Evolutionary conservation across 345 rosid species (phyloP).

Genomic region (Garcia nutans): DNA sequence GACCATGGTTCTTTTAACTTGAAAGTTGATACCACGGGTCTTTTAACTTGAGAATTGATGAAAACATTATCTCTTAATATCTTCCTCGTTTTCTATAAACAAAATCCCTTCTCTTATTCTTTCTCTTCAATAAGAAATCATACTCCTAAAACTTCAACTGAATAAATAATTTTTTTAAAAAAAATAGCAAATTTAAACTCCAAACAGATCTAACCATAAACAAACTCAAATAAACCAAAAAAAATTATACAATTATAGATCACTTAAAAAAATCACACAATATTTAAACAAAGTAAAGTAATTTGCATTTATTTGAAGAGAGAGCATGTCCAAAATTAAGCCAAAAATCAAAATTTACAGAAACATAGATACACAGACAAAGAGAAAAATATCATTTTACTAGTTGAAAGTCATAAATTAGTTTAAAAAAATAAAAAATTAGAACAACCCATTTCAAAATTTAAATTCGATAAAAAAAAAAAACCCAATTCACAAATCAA

Average conservation of each 20-base stretch:
- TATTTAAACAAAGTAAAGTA: not conserved
- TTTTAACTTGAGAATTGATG: no score
- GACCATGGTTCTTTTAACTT: no score
- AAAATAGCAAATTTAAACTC: slow-evolving; percentile 17
- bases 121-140: no score
- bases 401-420: slow-evolving; percentile 2
- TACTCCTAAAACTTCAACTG: slow-evolving; percentile 24
- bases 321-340: slow-evolving; percentile 3
- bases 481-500: no score
- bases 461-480: no score
- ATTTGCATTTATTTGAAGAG: slow-evolving; percentile 12
- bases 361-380: not conserved
- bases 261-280: not conserved
- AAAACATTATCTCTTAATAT: no score
- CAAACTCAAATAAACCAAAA: not conserved
- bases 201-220: slow-evolving; percentile 53
- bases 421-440: no score
- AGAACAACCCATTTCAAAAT: no score
- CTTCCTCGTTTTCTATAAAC: no score
- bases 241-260: not conserved
- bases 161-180: not conserved
- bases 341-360: slow-evolving; percentile 11
- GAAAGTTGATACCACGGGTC: no score
- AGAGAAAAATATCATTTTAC: slow-evolving; percentile 15
- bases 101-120: no score